Conservation (phyloP, 495 filamentous ascomycete species). For the Evernia prunastri region DNA sequence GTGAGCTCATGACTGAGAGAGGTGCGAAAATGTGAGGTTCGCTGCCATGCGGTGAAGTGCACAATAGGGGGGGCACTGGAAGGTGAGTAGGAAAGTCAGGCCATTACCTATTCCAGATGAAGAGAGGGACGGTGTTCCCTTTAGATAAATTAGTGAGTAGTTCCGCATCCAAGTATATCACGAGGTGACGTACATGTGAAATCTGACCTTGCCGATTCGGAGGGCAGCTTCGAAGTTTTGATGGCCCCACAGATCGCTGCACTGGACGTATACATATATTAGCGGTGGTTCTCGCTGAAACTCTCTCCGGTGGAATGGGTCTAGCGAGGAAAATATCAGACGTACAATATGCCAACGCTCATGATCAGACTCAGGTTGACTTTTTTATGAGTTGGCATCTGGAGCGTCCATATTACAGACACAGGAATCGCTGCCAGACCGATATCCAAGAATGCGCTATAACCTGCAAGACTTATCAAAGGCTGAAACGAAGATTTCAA, state of each 20-base stretch:
- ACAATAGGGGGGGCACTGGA: neutral
- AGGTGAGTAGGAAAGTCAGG: neutral
- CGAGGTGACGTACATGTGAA: neutral
- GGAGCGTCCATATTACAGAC: conserved; percentile 7
- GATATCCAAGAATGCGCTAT: conserved; percentile 7
- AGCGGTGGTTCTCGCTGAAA: neutral
- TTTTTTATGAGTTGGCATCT: conserved; percentile 6
- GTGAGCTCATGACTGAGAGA: neutral
- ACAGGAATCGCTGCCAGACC: conserved; percentile 3
- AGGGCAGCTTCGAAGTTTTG: neutral
- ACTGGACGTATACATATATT: neutral
- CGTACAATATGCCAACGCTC: conserved; percentile 5
- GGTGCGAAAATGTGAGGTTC: neutral
- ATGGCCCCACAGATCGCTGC: neutral
- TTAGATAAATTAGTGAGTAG: neutral
- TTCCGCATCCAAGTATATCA: neutral
- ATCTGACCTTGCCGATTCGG: neutral
- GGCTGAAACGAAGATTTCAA: no score
- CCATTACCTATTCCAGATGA: neutral
- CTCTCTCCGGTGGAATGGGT: neutral
- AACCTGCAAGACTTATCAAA: neutral
- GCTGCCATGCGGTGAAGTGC: neutral
- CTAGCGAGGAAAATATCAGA: neutral
- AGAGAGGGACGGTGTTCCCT: neutral
- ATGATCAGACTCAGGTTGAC: conserved; percentile 8